Base-by-base conservation (phyloP, 352 stramenopile genomes). In the Blastocystis sp. region DNA sequence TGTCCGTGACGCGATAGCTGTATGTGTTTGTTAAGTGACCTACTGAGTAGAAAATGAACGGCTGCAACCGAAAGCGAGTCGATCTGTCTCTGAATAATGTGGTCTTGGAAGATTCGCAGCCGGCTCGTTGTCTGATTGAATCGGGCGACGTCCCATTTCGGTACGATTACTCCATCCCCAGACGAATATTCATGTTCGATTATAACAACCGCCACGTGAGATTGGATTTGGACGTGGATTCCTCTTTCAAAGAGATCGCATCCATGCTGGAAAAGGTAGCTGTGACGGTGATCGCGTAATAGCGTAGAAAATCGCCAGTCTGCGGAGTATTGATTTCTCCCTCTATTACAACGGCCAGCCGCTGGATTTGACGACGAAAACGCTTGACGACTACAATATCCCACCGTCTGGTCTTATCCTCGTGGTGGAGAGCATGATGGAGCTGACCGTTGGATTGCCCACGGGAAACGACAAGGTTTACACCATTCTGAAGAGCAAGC, bases 381-480 rank as follows among this genome's bases (percentile, higher is more conserved):
- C 57, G 54, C 54, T 84, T 21, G 74, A 69, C 0, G 74, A 69
- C 19, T 84, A 84, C 45, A 14, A 54, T n/a, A 66, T 84, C 21
- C 57, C 74, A 38, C 21, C 40, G 7, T 28, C 74, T 17, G 74
- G 38, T 28, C 28, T 84, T n/a, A 84, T 84, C 34, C 21, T 48
- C n/a, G 34, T 84, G 0, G 74, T 69, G 42, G 57, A 68, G 40
- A 59, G 34, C 48, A 64, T 45, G 28, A 14, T 84, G n/a, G 42
- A 61, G 34, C 17, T 84, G 9, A 66, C 48, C 11, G 74, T 84
- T n/a, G 40, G 10, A 9, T 57, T 84, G 9, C 74, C 74, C 3
- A 84, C 74, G 1, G 74, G 74, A 1, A 84, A 84, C 61, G 74
- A 84, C 34, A 84, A 84, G 48, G 24, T 59, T 10, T 84, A 68